Evolutionary conservation across 148 eudicot genomes (phyloP), one percentile per base, ranked within the genome.

Genomic region (Camellia granthamiana): DNA sequence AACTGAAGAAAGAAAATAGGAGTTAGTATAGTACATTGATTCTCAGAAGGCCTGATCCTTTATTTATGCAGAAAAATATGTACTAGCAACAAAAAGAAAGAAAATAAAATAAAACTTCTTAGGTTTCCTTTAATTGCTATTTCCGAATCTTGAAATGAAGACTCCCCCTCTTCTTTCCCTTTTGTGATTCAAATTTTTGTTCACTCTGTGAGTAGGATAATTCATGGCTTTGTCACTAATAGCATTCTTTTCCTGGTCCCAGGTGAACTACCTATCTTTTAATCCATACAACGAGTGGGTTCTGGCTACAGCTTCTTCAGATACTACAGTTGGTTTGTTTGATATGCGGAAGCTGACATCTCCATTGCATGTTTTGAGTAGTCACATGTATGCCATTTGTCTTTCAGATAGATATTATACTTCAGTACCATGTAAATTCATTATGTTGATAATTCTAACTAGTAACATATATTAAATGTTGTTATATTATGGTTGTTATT

Each of bases 231-330:
- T 62, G 65, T 54, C 61, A 56, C n/a, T 81, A 52, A 70, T n/a
- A 58, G 23, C 19, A 21, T 63, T 59, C 77, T 62, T 52, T 80
- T 38, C 38, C 47, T 42, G 8, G 14, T 85, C 76, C 21, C 90
- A 96, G 99, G 98, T 92, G 76, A 96, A 96, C 82, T 96, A 93
- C 82, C 77, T 96, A n/a, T 91, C 99, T 49, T 96, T 96, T 85
- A 96, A 90, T 87, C 81, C 98, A 60, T 93, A 84, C 77, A 93
- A 91, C 47, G 99, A 96, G 80, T 96, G 95, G 97, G 78, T 92
- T 76, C 58, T 93, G 82, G 99, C 97, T 58, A 93, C 99, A 73
- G 99, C 99, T 79, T 96, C 99, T 65, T 93, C 98, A 43, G 99
- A 96, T 82, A 84, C 97, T 23, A 92, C 95, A 70, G 85, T 96